phyloP scores from a whole-genome alignment of 116 monocot species.

The Phalaenopsis hybrid region DNA sequence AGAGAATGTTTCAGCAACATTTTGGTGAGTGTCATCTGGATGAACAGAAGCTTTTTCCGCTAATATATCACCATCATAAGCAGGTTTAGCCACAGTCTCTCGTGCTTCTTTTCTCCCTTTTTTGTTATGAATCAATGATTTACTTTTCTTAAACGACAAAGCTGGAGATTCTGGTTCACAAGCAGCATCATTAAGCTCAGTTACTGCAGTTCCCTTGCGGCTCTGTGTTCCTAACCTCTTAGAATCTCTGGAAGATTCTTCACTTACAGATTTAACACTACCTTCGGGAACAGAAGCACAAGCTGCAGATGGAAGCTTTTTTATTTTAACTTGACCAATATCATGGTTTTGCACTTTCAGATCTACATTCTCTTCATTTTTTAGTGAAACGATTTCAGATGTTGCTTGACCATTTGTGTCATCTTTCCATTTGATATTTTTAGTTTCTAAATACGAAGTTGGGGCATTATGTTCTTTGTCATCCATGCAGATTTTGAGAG shows the following conservation, averaged over 20 bases:
- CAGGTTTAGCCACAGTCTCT: background rate
- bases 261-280: background rate
- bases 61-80: conserved; percentile 5
- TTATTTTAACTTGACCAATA: conserved; percentile 7
- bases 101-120: conserved; percentile 11
- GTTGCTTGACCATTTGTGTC: conserved; percentile 15
- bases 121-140: conserved; percentile 13
- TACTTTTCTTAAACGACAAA: conserved; percentile 25
- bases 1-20: conserved; percentile 1
- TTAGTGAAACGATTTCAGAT: conserved; percentile 12
- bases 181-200: background rate
- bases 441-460: conserved; percentile 12
- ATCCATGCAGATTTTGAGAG: conserved; percentile 1
- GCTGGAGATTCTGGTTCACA: conserved; percentile 6
- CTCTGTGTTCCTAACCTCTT: conserved; percentile 10
- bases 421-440: conserved; percentile 7
- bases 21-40: conserved; percentile 10
- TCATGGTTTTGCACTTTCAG: conserved; percentile 16
- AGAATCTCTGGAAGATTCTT: conserved; percentile 16
- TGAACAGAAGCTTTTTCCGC: conserved; percentile 13
- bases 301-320: conserved; percentile 10
- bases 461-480: background rate
- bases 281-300: background rate
- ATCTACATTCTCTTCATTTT: conserved; percentile 10
- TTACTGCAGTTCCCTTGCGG: background rate